Evolutionary conservation across 371 early-diverging fungal genomes (phyloP), one percentile per base, ranked within the genome.

Genomic region (Capniomyces stellatus): DNA sequence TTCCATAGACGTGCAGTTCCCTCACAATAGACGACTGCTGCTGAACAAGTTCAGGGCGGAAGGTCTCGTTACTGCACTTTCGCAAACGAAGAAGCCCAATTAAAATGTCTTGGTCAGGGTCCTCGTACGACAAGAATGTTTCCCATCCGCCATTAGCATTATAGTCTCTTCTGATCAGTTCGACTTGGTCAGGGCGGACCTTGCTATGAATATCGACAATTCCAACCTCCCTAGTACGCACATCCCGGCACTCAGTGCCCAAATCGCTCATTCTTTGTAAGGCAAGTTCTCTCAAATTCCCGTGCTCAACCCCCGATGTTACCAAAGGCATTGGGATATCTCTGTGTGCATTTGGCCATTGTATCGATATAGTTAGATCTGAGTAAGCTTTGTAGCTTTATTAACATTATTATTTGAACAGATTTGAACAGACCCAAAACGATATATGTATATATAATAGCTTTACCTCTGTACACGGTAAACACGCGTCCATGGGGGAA

Each of bases 241-340:
- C 98, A 70, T 99, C 99, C 18, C 99, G 83, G 66, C 99, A 99
- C 55, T 83, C 81, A 0, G 89, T 89, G 43, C 95, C 97, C 56
- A 98, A 71, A 71, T 99, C 99, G 62, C 82, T 84, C 96, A 99
- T 96, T 52, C 98, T 80, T 58, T 89, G 79, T 52, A 99, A 71
- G 1, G 98, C 98, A 48, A 98, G 71, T 71, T 99, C 99, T 52
- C 99, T 78, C 59, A 99, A 67, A 63, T 99, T 98, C 51, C 99
- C 99, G 68, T 99, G 85, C 69, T 99, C 99, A 13, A 99, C 99
- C 54, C 99, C 99, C 4, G 96, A 92, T 12, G 94, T 92, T 35
- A 99, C 99, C 27, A 99, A 74, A 12, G 99, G 99, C 99, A 99
- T 99, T n/a, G 99, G 99, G 61, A 99, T 99, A 76, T 99, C 99